phyloP scores from a whole-genome alignment of 306 rosid genomes.

The Hippophae tibetana region DNA sequence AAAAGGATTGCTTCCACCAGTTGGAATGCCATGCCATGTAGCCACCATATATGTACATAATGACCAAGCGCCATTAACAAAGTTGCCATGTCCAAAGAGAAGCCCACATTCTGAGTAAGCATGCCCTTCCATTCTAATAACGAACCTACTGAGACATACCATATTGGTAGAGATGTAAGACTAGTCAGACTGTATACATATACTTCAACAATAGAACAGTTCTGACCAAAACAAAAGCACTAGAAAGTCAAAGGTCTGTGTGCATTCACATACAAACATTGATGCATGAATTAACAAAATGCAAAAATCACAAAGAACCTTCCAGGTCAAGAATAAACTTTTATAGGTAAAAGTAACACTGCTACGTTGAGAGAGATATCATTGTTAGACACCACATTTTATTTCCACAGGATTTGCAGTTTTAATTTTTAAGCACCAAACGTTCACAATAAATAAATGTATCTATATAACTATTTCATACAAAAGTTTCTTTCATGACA shows the following conservation, averaged over 20 bases:
- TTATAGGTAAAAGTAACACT: not conserved
- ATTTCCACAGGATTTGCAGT: too few species aligned
- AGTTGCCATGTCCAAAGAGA: slow-evolving; percentile 84
- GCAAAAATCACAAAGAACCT: not conserved
- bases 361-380: not conserved
- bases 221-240: too few species aligned
- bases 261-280: not conserved
- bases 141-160: slow-evolving; percentile 52
- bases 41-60: slow-evolving; percentile 90
- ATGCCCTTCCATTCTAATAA: slow-evolving; percentile 81
- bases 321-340: not conserved
- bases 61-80: slow-evolving; percentile 90
- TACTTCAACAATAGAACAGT: too few species aligned
- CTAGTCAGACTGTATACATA: too few species aligned
- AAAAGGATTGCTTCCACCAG: slow-evolving; percentile 85
- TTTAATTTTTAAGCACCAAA: too few species aligned
- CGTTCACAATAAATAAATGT: too few species aligned
- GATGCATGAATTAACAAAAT: not conserved
- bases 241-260: too few species aligned
- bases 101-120: slow-evolving; percentile 83
- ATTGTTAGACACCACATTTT: not conserved
- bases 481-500: too few species aligned
- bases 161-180: not conserved
- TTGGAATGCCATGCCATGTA: slow-evolving; percentile 97
- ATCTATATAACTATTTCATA: too few species aligned